phyloP scores from a whole-genome alignment of 108 stramenopile genomes.

The Skeletonema costatum region DNA sequence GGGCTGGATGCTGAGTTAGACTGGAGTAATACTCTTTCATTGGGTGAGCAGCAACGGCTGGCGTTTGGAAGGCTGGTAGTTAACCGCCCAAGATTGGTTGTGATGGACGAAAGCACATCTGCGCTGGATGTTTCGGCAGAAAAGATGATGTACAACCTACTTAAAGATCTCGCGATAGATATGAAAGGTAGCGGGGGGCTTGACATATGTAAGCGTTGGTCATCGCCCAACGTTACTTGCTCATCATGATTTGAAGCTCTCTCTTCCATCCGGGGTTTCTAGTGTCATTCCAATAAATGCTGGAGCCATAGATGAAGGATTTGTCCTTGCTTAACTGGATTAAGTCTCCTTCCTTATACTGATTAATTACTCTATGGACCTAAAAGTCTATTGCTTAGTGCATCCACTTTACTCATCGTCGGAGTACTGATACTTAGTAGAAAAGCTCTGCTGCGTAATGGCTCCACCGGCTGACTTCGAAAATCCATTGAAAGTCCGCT shows the following conservation, averaged over 20 bases:
- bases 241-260: constrained; percentile 70
- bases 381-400: not conserved
- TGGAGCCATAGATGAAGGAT: constrained; percentile 35
- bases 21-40: constrained; percentile 71
- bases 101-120: constrained; percentile 80
- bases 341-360: not conserved
- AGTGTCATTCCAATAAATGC: constrained; percentile 35
- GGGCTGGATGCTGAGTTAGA: constrained; percentile 55
- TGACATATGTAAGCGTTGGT: constrained; percentile 79
- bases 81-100: constrained; percentile 63
- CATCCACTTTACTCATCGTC: constrained; percentile 46
- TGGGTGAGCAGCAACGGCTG: constrained; percentile 83
- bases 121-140: constrained; percentile 78
- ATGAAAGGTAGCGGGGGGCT: not conserved
- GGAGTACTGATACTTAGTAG: constrained; percentile 73
- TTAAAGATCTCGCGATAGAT: constrained; percentile 36
- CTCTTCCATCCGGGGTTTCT: constrained; percentile 13
- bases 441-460: constrained; percentile 76
- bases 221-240: constrained; percentile 77
- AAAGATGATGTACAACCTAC: constrained; percentile 62
- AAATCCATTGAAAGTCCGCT: constrained; percentile 92
- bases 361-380: not conserved
- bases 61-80: constrained; percentile 74
- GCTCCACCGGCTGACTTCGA: constrained; percentile 69
- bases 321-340: constrained; percentile 28